Evolutionary conservation across 305 asterid genomes (phyloP).

Genomic region (Fraxinus nigra): DNA sequence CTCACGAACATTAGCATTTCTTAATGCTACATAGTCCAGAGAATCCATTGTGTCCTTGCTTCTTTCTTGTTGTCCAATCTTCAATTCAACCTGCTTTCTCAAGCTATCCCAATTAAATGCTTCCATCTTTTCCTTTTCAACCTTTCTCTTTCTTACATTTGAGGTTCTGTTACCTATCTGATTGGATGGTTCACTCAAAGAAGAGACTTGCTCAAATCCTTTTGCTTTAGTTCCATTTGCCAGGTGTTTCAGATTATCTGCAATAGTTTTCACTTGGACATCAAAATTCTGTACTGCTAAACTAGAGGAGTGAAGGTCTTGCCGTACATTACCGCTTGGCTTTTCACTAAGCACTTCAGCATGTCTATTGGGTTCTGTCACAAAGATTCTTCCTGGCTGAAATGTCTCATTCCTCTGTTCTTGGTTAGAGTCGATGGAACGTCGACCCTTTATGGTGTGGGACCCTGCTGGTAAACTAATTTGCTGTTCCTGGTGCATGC

Average conservation of each 20-base stretch:
- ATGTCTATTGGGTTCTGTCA: slow-evolving; percentile 31
- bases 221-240: slow-evolving; percentile 25
- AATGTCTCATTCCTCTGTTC: slow-evolving; percentile 30
- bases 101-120: slow-evolving; percentile 48
- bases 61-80: slow-evolving; percentile 32
- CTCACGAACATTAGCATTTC: slow-evolving; percentile 59
- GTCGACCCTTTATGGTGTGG: slow-evolving; percentile 29
- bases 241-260: slow-evolving; percentile 25
- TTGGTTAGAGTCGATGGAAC: slow-evolving; percentile 23
- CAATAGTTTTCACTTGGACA: slow-evolving; percentile 14
- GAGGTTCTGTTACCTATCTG: slow-evolving; percentile 26
- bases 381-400: slow-evolving; percentile 32
- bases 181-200: slow-evolving; percentile 30
- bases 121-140: slow-evolving; percentile 23
- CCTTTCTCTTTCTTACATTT: slow-evolving; percentile 35
- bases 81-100: slow-evolving; percentile 33
- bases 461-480: slow-evolving; percentile 31
- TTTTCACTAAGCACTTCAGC: slow-evolving; percentile 38
- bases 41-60: slow-evolving; percentile 67
- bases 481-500: slow-evolving; percentile 23
- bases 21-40: slow-evolving; percentile 73
- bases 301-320: slow-evolving; percentile 4
- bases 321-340: slow-evolving; percentile 39
- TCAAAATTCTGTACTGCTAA: slow-evolving; percentile 12
- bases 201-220: slow-evolving; percentile 34